Evolutionary conservation across 2,329 filamentous ascomycete genomes (phyloP).

Genomic region (Chaetomiaceae sp.): DNA sequence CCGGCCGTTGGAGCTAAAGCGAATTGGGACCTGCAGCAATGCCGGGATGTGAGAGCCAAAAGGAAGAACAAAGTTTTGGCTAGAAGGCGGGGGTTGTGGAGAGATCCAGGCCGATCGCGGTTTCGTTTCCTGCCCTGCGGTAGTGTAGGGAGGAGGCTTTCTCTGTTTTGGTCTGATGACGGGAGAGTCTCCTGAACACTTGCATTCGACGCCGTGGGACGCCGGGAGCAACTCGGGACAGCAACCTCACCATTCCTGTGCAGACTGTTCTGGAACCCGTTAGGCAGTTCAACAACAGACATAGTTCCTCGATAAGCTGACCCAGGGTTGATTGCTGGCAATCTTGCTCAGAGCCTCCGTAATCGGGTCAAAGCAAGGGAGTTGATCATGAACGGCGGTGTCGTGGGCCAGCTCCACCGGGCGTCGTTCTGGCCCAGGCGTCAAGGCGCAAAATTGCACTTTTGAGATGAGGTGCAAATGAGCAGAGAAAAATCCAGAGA

Average conservation of each 20-base stretch:
- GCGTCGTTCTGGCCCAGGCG: slow-evolving; percentile 3
- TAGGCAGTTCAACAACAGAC: no score
- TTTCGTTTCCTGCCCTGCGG: not conserved
- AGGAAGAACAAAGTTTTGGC: not conserved
- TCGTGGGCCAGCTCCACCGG: not conserved
- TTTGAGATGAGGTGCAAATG: slow-evolving; percentile 6
- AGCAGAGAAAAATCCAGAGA: slow-evolving; percentile 7
- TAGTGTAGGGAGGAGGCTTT: no score
- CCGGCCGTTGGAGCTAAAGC: slow-evolving; percentile 4
- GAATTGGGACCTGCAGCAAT: not conserved
- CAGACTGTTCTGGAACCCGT: no score
- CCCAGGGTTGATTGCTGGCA: no score
- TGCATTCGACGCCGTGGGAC: not conserved
- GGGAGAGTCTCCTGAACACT: not conserved
- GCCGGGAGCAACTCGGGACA: not conserved
- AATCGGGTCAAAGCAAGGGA: no score
- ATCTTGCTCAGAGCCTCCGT: no score
- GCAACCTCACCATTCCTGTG: not conserved
- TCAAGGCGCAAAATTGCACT: slow-evolving; percentile 5
- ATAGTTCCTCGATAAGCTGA: no score
- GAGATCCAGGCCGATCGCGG: not conserved
- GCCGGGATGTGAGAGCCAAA: not conserved
- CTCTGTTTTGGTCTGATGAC: not conserved
- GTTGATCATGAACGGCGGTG: not conserved
- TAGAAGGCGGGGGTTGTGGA: not conserved